Evolutionary conservation across 2,329 filamentous ascomycete species (phyloP), one percentile per base, ranked within the genome.

Genomic region (Thielaviopsis ethacetica): DNA sequence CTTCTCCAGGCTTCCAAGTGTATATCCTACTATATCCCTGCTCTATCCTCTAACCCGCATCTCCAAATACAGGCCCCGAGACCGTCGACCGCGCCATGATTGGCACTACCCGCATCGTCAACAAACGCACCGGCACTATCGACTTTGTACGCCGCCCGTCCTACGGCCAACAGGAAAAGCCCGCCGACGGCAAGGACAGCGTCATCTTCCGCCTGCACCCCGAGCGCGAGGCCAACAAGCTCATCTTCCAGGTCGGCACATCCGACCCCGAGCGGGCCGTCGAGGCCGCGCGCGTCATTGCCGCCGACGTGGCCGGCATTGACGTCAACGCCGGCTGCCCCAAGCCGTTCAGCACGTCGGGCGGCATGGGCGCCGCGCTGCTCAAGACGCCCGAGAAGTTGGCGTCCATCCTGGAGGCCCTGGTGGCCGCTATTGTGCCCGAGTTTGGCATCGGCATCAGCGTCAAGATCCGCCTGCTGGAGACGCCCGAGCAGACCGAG

Each of bases 251-350:
- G 69, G 83, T 98, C 61, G 93, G 93, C 61, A 95, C 91, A 0
- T 82, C 90, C 10, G 84, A 86, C 61, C 89, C 93, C 0, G 83
- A 85, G 13, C 79, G 84, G 30, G 93, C 93, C 0, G 91, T 97
- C 0, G 74, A 86, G 68, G 91, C 91, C 0, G 90, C 91, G 1
- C 83, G 83, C 57, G 73, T 96, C 17, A 85, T 98, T 21, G 93
- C 91, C 0, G 79, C 75, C 13, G 89, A 97, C 71, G 93, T 98
- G 2, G 84, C 85, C 0, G 93, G 93, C 62, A 96, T 98, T 65
- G 93, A 97, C 69, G 86, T 98, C 62, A 98, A 98, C 70, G 90
- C 93, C 0, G 93, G 93, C n/a, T 98, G 93, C 68, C 93, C 93
- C 0, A 98, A 98, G 71, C 88, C 91, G 0, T 98, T 98, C 71